Base-by-base conservation (phyloP, 1,284 basidiomycete species). In the Exobasidium rhododendri region DNA sequence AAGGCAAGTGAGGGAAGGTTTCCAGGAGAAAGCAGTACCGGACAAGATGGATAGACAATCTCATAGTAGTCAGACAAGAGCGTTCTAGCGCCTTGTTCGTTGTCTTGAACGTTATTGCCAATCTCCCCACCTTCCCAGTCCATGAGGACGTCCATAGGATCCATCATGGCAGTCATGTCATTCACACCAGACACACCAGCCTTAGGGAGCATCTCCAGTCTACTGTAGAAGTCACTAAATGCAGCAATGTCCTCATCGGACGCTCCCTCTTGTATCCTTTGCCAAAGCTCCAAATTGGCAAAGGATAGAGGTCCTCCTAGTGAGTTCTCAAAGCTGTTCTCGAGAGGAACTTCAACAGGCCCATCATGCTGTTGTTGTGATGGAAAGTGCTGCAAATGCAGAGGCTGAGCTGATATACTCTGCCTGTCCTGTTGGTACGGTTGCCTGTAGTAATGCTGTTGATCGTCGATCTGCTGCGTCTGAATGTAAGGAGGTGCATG, bases 1-100 rank as follows among this genome's bases (percentile, higher is more conserved):
- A 75, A 75, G 7, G 73, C 71, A 14, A 73, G 54, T 32, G 73
- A 73, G 14, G 73, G 73, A 4, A 75, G 68, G 35, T 69, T 70
- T 10, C 64, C 69, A 2, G 73, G 70, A 2, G 71, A 68, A 31
- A 71, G 56, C 60, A 75, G 66, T 35, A 75, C 71, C 7, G 73
- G 71, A 26, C 67, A 68, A 2, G 67, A 66, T 1, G 73, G 69
- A 44, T 75, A 75, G 28, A 75, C 73, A 24, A 68, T 65, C 66
- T 75, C 68, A 58, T 70, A 75, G 47, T 66, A 75, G 5, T 59
- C 68, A 14, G 40, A 44, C 13, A 61, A 32, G 10, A 63, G 22
- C 35, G 60, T 11, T 29, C 57, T 3, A 35, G 28, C 28, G 31
- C 31, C 40, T 24, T 56, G 44, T 30, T 45, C 30, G 32, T 59